Evolutionary conservation across 257 asterid species (phyloP).

Genomic region (Salvia miltiorrhiza): DNA sequence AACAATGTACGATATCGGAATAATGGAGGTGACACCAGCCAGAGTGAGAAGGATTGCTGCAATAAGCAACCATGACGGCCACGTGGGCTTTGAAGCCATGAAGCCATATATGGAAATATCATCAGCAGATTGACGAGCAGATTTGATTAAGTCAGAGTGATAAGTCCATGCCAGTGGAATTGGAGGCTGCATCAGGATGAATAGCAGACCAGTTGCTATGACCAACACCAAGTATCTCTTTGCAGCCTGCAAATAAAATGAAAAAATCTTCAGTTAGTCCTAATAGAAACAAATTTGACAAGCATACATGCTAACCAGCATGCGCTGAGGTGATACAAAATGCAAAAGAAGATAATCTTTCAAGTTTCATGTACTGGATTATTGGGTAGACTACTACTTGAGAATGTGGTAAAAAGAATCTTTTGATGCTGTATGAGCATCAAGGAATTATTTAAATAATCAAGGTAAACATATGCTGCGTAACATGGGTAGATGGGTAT

Average conservation of each 20-base stretch:
- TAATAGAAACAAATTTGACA: background rate
- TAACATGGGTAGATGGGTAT: conserved; percentile 8
- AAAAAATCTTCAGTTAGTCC: conserved; percentile 9
- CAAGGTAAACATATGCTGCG: background rate
- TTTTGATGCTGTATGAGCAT: conserved; percentile 12
- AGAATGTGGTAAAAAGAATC: background rate
- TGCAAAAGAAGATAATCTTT: background rate
- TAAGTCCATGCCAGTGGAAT: conserved; percentile 78
- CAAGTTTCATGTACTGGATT: background rate
- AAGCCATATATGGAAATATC: conserved; percentile 95
- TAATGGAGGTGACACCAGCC: conserved; percentile 86
- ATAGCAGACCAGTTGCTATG: conserved; percentile 76
- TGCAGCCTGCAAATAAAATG: conserved; percentile 61
- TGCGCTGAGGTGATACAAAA: background rate
- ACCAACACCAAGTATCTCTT: conserved; percentile 89
- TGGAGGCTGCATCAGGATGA: conserved; percentile 93
- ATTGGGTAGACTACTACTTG: background rate
- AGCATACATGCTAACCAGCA: background rate
- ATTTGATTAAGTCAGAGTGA: conserved; percentile 70
- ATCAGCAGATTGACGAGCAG: conserved; percentile 86
- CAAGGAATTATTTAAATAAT: background rate
- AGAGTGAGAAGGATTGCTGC: conserved; percentile 79
- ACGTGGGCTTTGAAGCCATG: conserved; percentile 79
- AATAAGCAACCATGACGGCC: conserved; percentile 99
- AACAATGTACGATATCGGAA: conserved; percentile 84